Percentiles rank a stretch among this genome's conserved stretches.
Evolutionary conservation across 1,139 yeast species (phyloP).

Genomic region (Candida mesenterica): DNA sequence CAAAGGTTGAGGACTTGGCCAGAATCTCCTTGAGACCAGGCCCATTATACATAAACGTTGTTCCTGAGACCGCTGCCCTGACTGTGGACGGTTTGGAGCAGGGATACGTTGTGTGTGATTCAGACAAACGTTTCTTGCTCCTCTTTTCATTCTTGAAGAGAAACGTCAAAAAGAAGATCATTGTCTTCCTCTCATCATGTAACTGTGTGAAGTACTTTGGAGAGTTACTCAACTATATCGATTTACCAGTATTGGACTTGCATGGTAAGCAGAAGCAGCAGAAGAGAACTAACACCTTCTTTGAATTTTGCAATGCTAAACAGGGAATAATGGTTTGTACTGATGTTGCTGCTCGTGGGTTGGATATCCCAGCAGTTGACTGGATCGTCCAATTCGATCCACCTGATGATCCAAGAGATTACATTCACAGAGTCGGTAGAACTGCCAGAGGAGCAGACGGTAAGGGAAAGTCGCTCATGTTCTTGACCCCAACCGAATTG

Average conservation of each 20-base stretch:
- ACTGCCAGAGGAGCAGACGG: slow-evolving; percentile 70
- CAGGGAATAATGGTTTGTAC: slow-evolving; percentile 41
- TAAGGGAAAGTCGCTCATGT: slow-evolving; percentile 92
- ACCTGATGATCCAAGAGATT: slow-evolving; percentile 92
- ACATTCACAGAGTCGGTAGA: slow-evolving; percentile 31
- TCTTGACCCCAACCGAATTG: slow-evolving; percentile 87
- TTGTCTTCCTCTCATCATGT: slow-evolving; percentile 94
- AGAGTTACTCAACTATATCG: slow-evolving; percentile 90
- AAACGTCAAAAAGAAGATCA: slow-evolving; percentile 83
- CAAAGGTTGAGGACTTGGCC: slow-evolving; percentile 97
- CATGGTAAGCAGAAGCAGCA: slow-evolving; percentile 99
- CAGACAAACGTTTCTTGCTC: slow-evolving; percentile 87
- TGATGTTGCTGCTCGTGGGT: slow-evolving; percentile 31
- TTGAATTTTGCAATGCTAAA: slow-evolving; percentile 95
- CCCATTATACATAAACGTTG: slow-evolving; percentile 93
- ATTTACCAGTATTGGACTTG: slow-evolving; percentile 89
- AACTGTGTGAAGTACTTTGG: slow-evolving; percentile 96
- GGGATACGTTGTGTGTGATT: slow-evolving; percentile 96
- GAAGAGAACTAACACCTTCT: slow-evolving; percentile 94
- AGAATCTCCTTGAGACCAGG: slow-evolving; percentile 94
- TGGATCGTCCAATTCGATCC: slow-evolving; percentile 32
- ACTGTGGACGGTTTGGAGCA: slow-evolving; percentile 98
- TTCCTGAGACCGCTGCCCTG: slow-evolving; percentile 74
- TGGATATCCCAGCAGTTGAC: slow-evolving; percentile 30
- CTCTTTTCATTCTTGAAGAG: slow-evolving; percentile 91